Percentiles rank a stretch among this genome's conserved stretches.
Conservation (phyloP, 2,329 filamentous ascomycete species). For the Penicillium sp. region DNA sequence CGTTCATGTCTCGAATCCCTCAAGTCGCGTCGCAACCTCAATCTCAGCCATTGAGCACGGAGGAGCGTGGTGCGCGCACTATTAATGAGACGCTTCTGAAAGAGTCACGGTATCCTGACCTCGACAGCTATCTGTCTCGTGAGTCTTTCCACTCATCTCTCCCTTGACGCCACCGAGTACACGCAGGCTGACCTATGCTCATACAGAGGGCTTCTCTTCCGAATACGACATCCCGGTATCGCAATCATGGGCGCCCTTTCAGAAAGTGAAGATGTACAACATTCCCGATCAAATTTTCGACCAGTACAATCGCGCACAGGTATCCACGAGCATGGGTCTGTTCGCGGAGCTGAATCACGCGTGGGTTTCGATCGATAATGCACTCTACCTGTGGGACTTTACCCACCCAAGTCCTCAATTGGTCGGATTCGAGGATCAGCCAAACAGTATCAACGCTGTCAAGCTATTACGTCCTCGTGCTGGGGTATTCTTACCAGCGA, state of each 20-base stretch:
- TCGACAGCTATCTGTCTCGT: constrained; percentile 87
- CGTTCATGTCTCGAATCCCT: constrained; percentile 30
- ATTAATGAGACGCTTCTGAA: constrained; percentile 72
- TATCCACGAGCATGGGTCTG: constrained; percentile 88
- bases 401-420: constrained; percentile 85
- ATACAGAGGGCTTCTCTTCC: constrained; percentile 74
- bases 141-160: constrained; percentile 38
- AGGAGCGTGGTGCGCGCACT: constrained; percentile 73
- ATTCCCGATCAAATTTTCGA: constrained; percentile 90
- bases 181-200: neutral
- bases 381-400: constrained; percentile 96
- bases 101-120: constrained; percentile 77
- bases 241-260: constrained; percentile 78
- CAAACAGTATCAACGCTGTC: constrained; percentile 83
- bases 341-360: constrained; percentile 94
- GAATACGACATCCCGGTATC: constrained; percentile 74
- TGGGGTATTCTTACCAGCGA: constrained; percentile 79
- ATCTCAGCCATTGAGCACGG: constrained; percentile 55
- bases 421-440: constrained; percentile 85
- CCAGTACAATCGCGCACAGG: constrained; percentile 80
- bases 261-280: constrained; percentile 76
- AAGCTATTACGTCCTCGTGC: constrained; percentile 77
- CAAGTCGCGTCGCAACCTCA: constrained; percentile 39
- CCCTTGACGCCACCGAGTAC: neutral
- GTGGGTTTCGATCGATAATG: constrained; percentile 93